Evolutionary conservation across 495 filamentous ascomycete species (phyloP), one percentile per base, ranked within the genome.

Genomic region (Neurospora sp.): DNA sequence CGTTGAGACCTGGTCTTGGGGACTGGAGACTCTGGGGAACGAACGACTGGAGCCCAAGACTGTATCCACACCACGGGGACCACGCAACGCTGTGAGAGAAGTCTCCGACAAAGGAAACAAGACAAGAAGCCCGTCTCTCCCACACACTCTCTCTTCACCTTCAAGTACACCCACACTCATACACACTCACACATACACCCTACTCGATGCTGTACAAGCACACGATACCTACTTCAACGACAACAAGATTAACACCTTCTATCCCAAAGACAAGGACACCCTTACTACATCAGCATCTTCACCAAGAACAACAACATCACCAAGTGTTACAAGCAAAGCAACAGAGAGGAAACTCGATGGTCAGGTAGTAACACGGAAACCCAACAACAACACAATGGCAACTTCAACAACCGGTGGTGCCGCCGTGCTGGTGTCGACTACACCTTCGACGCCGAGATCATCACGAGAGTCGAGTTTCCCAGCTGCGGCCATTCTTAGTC

Each of bases 351-450:
- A 66, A 6, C 40, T 78, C 78, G 69, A 79, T 78, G 79, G 74
- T 78, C 73, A 73, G 48, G 53, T 73, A 42, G 39, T 42, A 38
- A 70, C 74, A 70, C 53, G 27, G 53, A 35, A 18, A 61, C 27
- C 27, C 27, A 31, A 16, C 22, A 59, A 59, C 20, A 59, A 59
- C 59, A 78, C 42, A 71, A 79, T 77, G 77, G 73, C 77, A 69
- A 70, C 72, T 66, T 74, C 76, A 79, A 70, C 74, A 74, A 71
- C 74, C 35, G 72, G 72, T 69, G 78, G 72, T 61, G 78, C 41
- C 70, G 73, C 77, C 73, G 76, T 77, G 38, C 59, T 74, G 71
- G 74, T 75, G 9, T 73, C 79, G 71, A 77, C 78, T 31, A 71
- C 72, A 74, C 40, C 79, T 18, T 46, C 76, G 18, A 72, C 48